Evolutionary conservation across 257 asterid species (phyloP).

Genomic region (Petunia axillaris): DNA sequence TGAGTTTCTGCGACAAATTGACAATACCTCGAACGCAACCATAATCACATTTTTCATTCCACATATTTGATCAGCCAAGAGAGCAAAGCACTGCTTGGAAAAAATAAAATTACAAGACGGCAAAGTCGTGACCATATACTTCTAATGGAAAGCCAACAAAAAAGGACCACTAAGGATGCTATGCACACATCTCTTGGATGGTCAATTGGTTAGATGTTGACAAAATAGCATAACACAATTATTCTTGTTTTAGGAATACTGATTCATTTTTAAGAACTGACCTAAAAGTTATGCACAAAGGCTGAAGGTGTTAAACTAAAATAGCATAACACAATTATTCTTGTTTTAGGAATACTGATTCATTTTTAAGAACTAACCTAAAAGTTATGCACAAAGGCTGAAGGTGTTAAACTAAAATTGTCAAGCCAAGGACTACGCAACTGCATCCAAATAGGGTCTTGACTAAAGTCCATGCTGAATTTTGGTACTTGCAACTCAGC

Average conservation of each 20-base stretch:
- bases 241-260: background rate
- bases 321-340: background rate
- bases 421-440: constrained; percentile 66
- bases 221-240: background rate
- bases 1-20: background rate
- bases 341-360: background rate
- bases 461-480: constrained; percentile 54
- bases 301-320: constrained; percentile 15
- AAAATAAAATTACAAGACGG: background rate
- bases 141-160: background rate
- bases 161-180: background rate
- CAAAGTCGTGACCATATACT: background rate
- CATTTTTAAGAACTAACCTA: background rate
- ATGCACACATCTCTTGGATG: background rate
- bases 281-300: constrained; percentile 7
- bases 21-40: background rate
- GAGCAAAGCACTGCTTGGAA: background rate
- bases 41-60: background rate
- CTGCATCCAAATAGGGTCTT: constrained; percentile 65
- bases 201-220: background rate
- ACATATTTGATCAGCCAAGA: background rate
- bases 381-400: constrained; percentile 5
- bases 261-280: background rate
- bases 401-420: constrained; percentile 17
- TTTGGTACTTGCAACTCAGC: constrained; percentile 58